Base-by-base conservation (phyloP, 257 asterid genomes). In the Nicotiana benthamiana region DNA sequence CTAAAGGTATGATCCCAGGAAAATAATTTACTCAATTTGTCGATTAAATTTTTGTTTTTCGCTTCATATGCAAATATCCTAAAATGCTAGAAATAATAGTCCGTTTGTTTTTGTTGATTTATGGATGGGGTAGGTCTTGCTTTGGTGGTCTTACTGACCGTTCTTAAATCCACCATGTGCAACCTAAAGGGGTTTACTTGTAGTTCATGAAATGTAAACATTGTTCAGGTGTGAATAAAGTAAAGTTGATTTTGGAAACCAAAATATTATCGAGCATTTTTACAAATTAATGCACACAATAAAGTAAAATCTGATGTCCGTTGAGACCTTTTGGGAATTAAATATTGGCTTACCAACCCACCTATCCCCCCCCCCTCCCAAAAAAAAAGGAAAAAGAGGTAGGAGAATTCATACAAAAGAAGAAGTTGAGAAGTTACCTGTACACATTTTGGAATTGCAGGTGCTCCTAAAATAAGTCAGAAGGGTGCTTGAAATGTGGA, bases 1-100 rank as follows among this genome's bases (percentile, higher is more conserved):
- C 86, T 95, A 57, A 95, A 93, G 97, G 98, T 95, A 79, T 65
- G 60, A 52, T 65, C 27, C 67, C 75, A 40, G 52, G 52, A 54
- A 40, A 62, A 26, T 26, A 68, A 68, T 43, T n/a, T 48, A 59
- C 57, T 80, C 17, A 65, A 34, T 66, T 51, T 54, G 59, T 48
- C n/a, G 48, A 77, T 76, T 60, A 30, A 59, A 53, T 56, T 86
- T 52, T 26, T 36, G 54, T 65, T 75, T 12, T 66, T 17, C 43
- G 70, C 57, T 65, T 46, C 18, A 4, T 18, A 32, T 59, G 34
- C 32, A 40, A 28, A 20, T 68, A 12, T 18, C 18, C 34, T 20
- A 20, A 68, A 68, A 5, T 68, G 32, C 20, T 66, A 11, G 32
- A 68, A 28, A 40, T 36, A 68, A 20, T 18, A 68, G 56, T 68